A percentile compares a stretch with the other conserved stretches of the same genome.
These are phyloP conservation scores for Xylaria curta DNA, from an alignment of 495 filamentous ascomycete species.

Conservation along the genomic window DNA sequence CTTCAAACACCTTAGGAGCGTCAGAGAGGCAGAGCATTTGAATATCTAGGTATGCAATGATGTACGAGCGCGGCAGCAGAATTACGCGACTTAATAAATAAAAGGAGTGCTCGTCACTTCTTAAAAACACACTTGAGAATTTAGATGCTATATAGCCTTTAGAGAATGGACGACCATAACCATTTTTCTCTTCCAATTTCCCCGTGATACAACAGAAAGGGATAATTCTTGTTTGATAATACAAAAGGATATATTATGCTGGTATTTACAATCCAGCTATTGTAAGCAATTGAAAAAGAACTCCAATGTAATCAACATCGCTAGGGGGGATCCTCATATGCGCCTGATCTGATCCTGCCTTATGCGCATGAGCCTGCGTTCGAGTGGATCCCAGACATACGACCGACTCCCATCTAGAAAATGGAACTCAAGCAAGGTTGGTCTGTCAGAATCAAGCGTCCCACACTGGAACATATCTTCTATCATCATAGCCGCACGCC, in stretches of 20 bases:
- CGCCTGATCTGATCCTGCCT: too few relatives aligned
- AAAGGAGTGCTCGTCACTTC: not conserved
- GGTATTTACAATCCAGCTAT: not conserved
- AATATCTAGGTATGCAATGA: not conserved
- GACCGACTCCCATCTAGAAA: not conserved
- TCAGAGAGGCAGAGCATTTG: not conserved
- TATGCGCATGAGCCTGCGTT: too few relatives aligned
- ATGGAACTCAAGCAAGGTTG: not conserved
- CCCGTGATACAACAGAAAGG: not conserved
- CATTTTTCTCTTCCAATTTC: not conserved
- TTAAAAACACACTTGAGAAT: too few relatives aligned
- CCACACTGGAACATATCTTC: not conserved
- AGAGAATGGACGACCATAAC: not conserved
- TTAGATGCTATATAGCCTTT: not conserved
- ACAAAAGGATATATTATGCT: not conserved
- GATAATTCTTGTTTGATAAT: not conserved
- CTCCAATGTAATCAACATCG: not conserved
- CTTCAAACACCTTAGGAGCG: too few relatives aligned
- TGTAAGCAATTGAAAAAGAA: not conserved
- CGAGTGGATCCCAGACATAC: too few relatives aligned
- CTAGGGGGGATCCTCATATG: too few relatives aligned
- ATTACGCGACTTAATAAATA: not conserved
- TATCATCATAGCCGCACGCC: not conserved
- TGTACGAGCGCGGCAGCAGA: not conserved
- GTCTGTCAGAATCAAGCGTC: not conserved